Evolutionary conservation across 2,329 filamentous ascomycete species (phyloP), one percentile per base, ranked within the genome.

Genomic region (Chaetoscypha palmicola): DNA sequence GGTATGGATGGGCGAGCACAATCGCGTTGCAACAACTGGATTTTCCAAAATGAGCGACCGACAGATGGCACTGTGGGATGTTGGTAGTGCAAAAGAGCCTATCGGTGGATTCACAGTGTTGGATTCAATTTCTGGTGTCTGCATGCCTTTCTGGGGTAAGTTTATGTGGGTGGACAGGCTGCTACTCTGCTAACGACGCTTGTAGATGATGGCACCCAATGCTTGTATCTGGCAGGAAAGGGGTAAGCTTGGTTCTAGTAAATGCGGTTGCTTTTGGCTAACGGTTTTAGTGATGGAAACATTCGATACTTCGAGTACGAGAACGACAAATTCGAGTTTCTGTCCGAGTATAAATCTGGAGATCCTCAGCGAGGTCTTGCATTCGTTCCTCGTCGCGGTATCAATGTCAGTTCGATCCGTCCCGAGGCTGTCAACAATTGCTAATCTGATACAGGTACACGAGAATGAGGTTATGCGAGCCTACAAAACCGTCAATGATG

Each of bases 11-110:
- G 92, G 91, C 62, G 92, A 97, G 68, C 88, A 94, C 62, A 94
- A 97, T 69, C 82, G 91, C 53, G 83, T 98, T 60, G 92, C 87
- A 41, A 97, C 92, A 2, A 97, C 92, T 4, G 92, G 92, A 53
- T 98, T 98, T 74, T 96, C 90, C 39, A 86, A 83, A 64, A 97
- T 97, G 92, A 97, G 92, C 64, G 92, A 98, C 69, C 82, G 92
- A 42, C 92, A 98, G 66, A 76, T 98, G 56, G 92, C 86, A 41
- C 74, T 98, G 28, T 98, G 92, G 92, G 92, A 98, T 70, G 81
- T 89, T 37, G 86, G 90, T 56, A 83, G 79, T 52, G 78, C 81
- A 14, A 68, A 65, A 26, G 83, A 94, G 58, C 92, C 92, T 38
- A 83, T 97, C 58, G 89, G 87, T 39, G 90, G 89, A 12, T 96